Conservation (phyloP, 495 filamentous ascomycete genomes). For the Geopyxis carbonaria region DNA sequence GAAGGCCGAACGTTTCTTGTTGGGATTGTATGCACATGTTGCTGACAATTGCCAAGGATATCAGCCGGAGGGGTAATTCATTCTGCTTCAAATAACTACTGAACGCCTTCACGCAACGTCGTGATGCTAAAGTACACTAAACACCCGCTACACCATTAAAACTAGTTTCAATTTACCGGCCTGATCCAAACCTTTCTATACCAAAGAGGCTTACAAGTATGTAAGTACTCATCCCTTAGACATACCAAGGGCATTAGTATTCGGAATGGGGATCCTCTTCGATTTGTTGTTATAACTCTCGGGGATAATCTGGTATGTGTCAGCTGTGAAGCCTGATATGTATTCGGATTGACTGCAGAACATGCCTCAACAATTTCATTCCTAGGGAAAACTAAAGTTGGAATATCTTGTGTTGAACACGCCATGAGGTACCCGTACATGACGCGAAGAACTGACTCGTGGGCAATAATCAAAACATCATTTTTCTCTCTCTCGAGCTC, state of each 20-base stretch:
- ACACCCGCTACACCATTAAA: no score
- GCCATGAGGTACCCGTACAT: constrained; percentile 98
- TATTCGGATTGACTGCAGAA: neutral
- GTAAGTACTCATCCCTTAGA: no score
- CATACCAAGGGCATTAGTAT: constrained; percentile 4
- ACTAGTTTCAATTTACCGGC: no score
- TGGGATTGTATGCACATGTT: no score
- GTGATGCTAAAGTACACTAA: no score
- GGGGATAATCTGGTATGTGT: constrained; percentile 58
- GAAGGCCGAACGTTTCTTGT: no score
- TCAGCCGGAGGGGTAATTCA: no score
- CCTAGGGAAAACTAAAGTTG: constrained; percentile 79
- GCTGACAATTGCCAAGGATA: no score
- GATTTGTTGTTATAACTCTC: constrained; percentile 93
- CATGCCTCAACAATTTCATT: constrained; percentile 87
- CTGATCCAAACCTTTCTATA: no score
- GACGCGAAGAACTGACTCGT: constrained; percentile 90
- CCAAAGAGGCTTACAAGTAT: no score
- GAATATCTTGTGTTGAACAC: constrained; percentile 90
- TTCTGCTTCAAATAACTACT: no score
- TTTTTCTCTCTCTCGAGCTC: constrained; percentile 95
- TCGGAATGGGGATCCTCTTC: constrained; percentile 62
- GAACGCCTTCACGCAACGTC: no score
- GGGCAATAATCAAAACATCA: constrained; percentile 91
- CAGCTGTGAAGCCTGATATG: neutral